These are phyloP conservation scores for Yamadazyma diddensiae DNA, from an alignment of 1,139 yeast genomes.

Conservation along the genomic window DNA sequence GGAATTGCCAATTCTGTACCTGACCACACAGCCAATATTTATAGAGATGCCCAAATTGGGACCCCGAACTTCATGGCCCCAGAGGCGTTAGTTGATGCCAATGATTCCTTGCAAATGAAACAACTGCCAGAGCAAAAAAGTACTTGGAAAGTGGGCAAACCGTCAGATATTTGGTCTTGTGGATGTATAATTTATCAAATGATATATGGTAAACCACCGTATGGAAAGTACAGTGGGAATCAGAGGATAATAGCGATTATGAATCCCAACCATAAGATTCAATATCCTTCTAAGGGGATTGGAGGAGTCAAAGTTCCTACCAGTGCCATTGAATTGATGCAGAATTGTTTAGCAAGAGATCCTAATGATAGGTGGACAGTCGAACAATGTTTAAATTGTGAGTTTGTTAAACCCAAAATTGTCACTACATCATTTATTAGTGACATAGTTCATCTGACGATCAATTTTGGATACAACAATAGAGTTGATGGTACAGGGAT, in stretches of 20 bases:
- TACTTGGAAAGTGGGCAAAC: slow-evolving; percentile 89
- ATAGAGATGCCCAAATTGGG: slow-evolving; percentile 89
- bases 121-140: slow-evolving; percentile 26
- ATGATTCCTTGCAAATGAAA: slow-evolving; percentile 28
- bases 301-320: slow-evolving; percentile 66
- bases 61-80: slow-evolving; percentile 99
- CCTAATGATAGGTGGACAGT: slow-evolving; percentile 70
- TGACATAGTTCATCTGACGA: slow-evolving; percentile 74
- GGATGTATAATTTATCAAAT: slow-evolving; percentile 95
- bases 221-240: slow-evolving; percentile 75
- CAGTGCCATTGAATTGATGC: slow-evolving; percentile 69
- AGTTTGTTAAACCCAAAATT: slow-evolving; percentile 71
- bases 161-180: slow-evolving; percentile 97
- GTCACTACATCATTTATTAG: slow-evolving; percentile 66
- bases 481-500: slow-evolving; percentile 32
- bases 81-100: slow-evolving; percentile 76
- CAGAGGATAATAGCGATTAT: slow-evolving; percentile 82
- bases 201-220: slow-evolving; percentile 93
- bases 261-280: slow-evolving; percentile 79
- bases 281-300: slow-evolving; percentile 60
- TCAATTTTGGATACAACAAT: slow-evolving; percentile 57
- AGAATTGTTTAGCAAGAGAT: slow-evolving; percentile 68
- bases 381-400: slow-evolving; percentile 51
- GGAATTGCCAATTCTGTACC: slow-evolving; percentile 96
- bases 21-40: slow-evolving; percentile 86